Evolutionary conservation across 2,329 filamentous ascomycete species (phyloP).

Genomic region (Fusarium torulosum): DNA sequence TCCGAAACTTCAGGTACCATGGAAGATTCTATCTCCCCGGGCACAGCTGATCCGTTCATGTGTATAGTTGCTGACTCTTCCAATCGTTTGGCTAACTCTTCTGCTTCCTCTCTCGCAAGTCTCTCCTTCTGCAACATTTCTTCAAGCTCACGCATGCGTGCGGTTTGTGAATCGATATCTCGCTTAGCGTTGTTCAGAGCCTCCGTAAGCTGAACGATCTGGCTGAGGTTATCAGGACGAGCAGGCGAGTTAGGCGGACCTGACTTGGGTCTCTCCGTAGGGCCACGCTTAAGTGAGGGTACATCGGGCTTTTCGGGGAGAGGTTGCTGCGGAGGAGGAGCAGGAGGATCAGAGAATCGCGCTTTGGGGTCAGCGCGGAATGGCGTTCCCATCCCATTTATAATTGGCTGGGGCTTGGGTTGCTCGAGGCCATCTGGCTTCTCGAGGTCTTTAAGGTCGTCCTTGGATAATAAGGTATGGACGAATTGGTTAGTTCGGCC

Average conservation of each 20-base stretch:
- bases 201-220: slow-evolving; percentile 87
- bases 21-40: slow-evolving; percentile 38
- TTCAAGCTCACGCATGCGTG: slow-evolving; percentile 85
- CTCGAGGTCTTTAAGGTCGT: slow-evolving; percentile 71
- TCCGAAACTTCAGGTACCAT: slow-evolving; percentile 27
- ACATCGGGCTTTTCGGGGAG: slow-evolving; percentile 92
- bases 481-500: slow-evolving; percentile 86
- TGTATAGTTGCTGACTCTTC: slow-evolving; percentile 63
- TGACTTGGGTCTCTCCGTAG: slow-evolving; percentile 79
- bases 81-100: slow-evolving; percentile 81
- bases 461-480: slow-evolving; percentile 79
- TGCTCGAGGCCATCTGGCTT: slow-evolving; percentile 63
- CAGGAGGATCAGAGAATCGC: slow-evolving; percentile 91
- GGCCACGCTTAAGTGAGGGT: slow-evolving; percentile 78
- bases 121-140: slow-evolving; percentile 79
- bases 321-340: slow-evolving; percentile 92
- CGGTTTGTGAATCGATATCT: slow-evolving; percentile 86
- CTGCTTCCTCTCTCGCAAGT: slow-evolving; percentile 83
- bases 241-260: slow-evolving; percentile 68
- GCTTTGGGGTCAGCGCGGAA: slow-evolving; percentile 81
- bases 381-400: slow-evolving; percentile 64
- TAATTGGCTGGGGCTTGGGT: slow-evolving; percentile 60
- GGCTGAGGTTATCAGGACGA: slow-evolving; percentile 71
- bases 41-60: slow-evolving; percentile 48
- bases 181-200: slow-evolving; percentile 85